phyloP scores from a whole-genome alignment of 495 filamentous ascomycete species.

The Penicillium riverlandense region DNA sequence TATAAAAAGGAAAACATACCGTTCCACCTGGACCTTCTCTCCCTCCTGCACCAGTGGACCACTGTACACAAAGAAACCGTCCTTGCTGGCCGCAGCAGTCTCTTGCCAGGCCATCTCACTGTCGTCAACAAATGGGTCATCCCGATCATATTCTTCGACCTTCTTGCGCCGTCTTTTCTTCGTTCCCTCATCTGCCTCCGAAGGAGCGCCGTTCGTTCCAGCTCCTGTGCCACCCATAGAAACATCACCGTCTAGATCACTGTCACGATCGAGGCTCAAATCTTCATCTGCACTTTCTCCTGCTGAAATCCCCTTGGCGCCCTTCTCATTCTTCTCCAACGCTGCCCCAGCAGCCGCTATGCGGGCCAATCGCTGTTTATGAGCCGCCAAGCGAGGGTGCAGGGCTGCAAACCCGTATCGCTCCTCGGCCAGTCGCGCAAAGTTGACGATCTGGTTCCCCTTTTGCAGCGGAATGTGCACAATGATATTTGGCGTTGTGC shows the following conservation, averaged over 20 bases:
- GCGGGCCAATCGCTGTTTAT: constrained; percentile 69
- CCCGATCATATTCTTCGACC: constrained; percentile 92
- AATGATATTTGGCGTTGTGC: constrained; percentile 71
- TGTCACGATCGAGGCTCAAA: constrained; percentile 38
- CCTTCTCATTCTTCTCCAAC: constrained; percentile 58
- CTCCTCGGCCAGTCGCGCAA: constrained; percentile 87
- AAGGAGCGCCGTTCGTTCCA: constrained; percentile 37
- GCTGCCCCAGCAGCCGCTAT: constrained; percentile 80
- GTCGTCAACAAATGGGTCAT: constrained; percentile 96
- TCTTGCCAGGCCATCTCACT: constrained; percentile 94
- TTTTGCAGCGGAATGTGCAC: constrained; percentile 73
- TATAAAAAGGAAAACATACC: constrained; percentile 36
- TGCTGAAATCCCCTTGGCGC: constrained; percentile 43
- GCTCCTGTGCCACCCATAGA: constrained; percentile 57
- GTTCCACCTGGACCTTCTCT: constrained; percentile 77
- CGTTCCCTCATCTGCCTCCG: constrained; percentile 39
- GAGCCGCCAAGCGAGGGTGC: constrained; percentile 83
- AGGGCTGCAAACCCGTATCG: constrained; percentile 90
- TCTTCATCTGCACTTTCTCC: constrained; percentile 61
- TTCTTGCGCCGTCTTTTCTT: constrained; percentile 70
- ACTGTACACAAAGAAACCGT: constrained; percentile 86
- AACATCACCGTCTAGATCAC: constrained; percentile 65
- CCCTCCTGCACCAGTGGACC: constrained; percentile 80
- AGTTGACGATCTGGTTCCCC: constrained; percentile 87
- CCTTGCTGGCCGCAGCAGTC: constrained; percentile 85